Evolutionary conservation across 1,139 yeast genomes (phyloP).

Genomic region (Suhomyces yuchorum): DNA sequence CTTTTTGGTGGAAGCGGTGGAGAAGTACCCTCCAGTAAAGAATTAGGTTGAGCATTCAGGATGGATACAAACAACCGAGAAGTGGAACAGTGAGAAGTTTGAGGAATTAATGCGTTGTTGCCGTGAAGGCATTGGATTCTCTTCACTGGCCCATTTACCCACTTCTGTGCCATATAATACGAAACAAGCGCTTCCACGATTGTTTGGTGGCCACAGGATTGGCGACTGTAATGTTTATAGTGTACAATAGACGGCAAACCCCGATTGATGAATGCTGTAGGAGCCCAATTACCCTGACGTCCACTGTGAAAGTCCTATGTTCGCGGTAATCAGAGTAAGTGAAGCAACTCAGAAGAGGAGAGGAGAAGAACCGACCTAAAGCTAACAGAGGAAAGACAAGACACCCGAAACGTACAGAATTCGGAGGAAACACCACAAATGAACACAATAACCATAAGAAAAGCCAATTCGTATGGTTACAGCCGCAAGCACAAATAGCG

Average conservation of each 20-base stretch:
- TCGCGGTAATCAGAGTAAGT: no score
- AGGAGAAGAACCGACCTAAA: no score
- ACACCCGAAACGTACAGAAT: no score
- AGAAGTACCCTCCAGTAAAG: slow-evolving; percentile 54
- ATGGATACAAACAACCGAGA: not conserved
- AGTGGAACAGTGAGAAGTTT: not conserved
- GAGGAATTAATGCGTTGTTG: not conserved
- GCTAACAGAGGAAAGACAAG: no score
- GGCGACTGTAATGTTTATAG: slow-evolving; percentile 3
- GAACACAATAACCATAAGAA: no score
- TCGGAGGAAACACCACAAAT: no score
- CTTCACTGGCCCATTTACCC: not conserved
- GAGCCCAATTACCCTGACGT: not conserved
- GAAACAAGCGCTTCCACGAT: not conserved
- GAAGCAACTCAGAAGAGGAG: no score
- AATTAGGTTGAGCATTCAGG: slow-evolving; percentile 17
- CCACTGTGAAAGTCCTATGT: no score
- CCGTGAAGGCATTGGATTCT: not conserved
- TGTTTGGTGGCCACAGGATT: not conserved
- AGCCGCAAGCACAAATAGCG: no score
- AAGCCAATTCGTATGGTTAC: no score
- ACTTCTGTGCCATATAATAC: not conserved
- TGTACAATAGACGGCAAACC: slow-evolving; percentile 4
- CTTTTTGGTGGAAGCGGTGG: slow-evolving; percentile 75
- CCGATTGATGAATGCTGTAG: not conserved